Base-by-base conservation (phyloP, 73 alveolate genomes). In the Uronychia setigera region DNA sequence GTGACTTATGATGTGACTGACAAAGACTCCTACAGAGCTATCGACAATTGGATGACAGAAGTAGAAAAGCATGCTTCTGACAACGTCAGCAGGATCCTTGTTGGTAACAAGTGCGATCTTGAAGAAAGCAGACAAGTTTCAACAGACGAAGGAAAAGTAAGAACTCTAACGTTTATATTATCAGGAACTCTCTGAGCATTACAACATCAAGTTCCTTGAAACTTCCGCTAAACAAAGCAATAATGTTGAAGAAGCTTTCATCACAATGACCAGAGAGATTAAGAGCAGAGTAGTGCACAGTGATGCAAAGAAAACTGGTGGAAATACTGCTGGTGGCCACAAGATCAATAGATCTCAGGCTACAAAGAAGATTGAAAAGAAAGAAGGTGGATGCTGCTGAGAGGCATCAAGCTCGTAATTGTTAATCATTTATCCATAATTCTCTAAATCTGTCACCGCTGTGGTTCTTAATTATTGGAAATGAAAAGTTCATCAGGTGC, bases 21-120 rank as follows among this genome's bases (percentile, higher is more conserved):
- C 86, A 84, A 87, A 31, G 93, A 87, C 29, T 77, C 83, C 58
- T 88, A 78, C 90, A 27, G 75, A 26, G 87, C 87, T 59, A 82
- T 88, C 33, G 90, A 81, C 57, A 82, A 81, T 80, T 88, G 94
- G 94, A 88, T 88, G 94, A 88, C 67, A 35, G 90, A 88, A 74
- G 94, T 88, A 34, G 94, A 88, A 32, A 88, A 88, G 85, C 87
- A 88, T 35, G 94, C 90, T 33, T 74, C 86, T 34, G 93, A 87
- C 76, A 87, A 87, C 89, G 80, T 87, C 57, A 59, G 89, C 33
- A 14, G 93, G 26, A 87, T 87, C 86, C 85, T 95, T 31, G 96
- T 93, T 58, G 98, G 95, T 28, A 95, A 95, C 90, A 95, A 95
- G 82, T 59, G 81, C 58, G 98, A 95, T 84, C 60, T 92, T 59